phyloP scores from a whole-genome alignment of 148 eudicot species.

The Rheum nobile region DNA sequence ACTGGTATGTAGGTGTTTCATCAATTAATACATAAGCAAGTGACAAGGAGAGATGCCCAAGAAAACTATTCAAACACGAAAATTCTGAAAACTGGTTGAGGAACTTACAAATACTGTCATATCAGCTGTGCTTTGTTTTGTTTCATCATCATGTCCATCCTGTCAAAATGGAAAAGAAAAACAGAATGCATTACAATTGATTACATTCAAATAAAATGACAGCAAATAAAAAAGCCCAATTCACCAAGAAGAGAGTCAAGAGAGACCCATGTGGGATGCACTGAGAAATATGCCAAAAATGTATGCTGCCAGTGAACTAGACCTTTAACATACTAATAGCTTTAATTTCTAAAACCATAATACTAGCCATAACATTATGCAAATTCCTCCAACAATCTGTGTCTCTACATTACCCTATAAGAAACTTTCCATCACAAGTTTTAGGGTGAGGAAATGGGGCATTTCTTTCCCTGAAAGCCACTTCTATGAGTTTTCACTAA shows the following conservation, averaged over 20 bases:
- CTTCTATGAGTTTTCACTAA: neutral
- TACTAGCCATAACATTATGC: neutral
- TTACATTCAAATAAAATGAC: neutral
- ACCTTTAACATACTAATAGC: neutral
- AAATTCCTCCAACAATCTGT: neutral
- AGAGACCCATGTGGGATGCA: neutral
- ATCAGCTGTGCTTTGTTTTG: constrained; percentile 52
- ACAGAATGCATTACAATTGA: neutral
- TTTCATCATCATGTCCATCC: constrained; percentile 1
- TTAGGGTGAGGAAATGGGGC: neutral
- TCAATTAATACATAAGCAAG: neutral
- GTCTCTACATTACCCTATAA: neutral
- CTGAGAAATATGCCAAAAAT: neutral
- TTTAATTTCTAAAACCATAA: neutral
- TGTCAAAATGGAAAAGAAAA: neutral
- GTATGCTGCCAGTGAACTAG: neutral
- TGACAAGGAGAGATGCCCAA: neutral
- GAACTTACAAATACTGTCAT: constrained; percentile 71
- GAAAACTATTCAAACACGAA: neutral
- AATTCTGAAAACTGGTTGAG: neutral
- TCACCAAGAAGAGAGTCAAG: neutral
- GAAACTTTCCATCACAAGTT: neutral
- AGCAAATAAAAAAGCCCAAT: neutral
- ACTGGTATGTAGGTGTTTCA: neutral
- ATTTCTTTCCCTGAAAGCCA: neutral